Evolutionary conservation across 2,329 filamentous ascomycete genomes (phyloP), one percentile per base, ranked within the genome.

Genomic region (Xylaria digitata): DNA sequence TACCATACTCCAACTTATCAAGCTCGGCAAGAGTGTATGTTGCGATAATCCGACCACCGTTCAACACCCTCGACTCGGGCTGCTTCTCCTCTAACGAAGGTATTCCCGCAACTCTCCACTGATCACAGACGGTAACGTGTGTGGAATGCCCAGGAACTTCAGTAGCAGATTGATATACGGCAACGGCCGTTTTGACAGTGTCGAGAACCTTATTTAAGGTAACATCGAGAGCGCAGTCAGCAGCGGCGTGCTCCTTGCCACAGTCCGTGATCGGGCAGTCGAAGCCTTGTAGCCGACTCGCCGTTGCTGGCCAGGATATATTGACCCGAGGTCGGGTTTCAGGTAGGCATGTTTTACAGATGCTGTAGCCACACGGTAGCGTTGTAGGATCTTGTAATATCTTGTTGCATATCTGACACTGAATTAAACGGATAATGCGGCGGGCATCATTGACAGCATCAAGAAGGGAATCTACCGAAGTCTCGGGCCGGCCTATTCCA

Each of bases 311-410:
- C 77, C 95, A 97, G 1, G 92, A 91, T 65, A 97, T 92, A 68
- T 92, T 88, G 54, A 82, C 82, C 50, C 93, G 87, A 17, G 84
- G 78, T 73, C 90, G 86, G 2, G 89, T 80, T 53, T 86, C 80
- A 1, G 94, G 94, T 1, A 97, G 80, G 78, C 94, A 97, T 56
- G 79, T 78, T 74, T 86, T 89, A 80, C 94, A 97, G 11, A 97
- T 79, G 11, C 90, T 90, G 75, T 90, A 88, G 32, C 94, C 93
- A 77, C 94, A 97, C 5, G 94, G 93, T 4, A 97, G 82, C 0
- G 92, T 92, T 63, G 93, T 84, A 5, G 94, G 92, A 8, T 87
- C 83, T 52, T 80, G 83, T 34, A 96, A 82, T 0, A 91, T 90
- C 49, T 82, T 82, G 3, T 90, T 92, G 78, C 94, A 97, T 69